Percentiles rank a stretch among this genome's conserved stretches.
Evolutionary conservation across 768 basidiomycete genomes (phyloP).

Genomic region (Boletus reticuloceps): DNA sequence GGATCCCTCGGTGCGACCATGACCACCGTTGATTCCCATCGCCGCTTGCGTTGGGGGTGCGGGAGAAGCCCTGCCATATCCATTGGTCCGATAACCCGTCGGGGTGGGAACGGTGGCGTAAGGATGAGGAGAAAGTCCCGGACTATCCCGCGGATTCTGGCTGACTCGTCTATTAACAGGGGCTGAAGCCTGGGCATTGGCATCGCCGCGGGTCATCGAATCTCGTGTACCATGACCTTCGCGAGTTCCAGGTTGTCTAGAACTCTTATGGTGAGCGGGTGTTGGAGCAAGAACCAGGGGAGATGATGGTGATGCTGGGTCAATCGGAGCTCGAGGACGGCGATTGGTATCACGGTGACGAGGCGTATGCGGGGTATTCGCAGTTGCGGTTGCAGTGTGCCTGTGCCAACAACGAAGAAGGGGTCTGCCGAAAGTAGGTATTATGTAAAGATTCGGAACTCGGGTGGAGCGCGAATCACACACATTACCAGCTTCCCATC

Average conservation of each 20-base stretch:
- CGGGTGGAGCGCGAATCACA: conserved; percentile 29
- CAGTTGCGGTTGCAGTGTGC: conserved; percentile 58
- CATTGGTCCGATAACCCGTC: conserved; percentile 50
- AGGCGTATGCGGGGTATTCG: conserved; percentile 51
- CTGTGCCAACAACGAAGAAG: conserved; percentile 43
- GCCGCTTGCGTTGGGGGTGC: conserved; percentile 34
- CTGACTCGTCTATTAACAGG: conserved; percentile 67
- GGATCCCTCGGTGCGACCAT: conserved; percentile 51
- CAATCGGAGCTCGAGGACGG: conserved; percentile 46
- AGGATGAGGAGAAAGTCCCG: conserved; percentile 60
- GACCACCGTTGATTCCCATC: conserved; percentile 37
- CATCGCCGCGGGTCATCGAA: conserved; percentile 41
- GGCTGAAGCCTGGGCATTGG: conserved; percentile 64
- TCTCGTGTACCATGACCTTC: conserved; percentile 52
- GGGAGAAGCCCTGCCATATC: conserved; percentile 60
- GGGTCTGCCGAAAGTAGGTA: conserved; percentile 33
- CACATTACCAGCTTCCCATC: conserved; percentile 90
- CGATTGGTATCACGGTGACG: conserved; percentile 58
- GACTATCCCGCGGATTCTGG: conserved; percentile 53
- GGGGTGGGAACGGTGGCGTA: conserved; percentile 66
- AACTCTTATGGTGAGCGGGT: conserved; percentile 62
- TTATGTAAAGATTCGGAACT: not conserved
- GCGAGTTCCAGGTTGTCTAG: conserved; percentile 44
- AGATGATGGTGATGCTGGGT: conserved; percentile 50
- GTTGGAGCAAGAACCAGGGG: conserved; percentile 65